Base-by-base conservation (phyloP, 495 filamentous ascomycete species). In the Trichoderma reesei region DNA sequence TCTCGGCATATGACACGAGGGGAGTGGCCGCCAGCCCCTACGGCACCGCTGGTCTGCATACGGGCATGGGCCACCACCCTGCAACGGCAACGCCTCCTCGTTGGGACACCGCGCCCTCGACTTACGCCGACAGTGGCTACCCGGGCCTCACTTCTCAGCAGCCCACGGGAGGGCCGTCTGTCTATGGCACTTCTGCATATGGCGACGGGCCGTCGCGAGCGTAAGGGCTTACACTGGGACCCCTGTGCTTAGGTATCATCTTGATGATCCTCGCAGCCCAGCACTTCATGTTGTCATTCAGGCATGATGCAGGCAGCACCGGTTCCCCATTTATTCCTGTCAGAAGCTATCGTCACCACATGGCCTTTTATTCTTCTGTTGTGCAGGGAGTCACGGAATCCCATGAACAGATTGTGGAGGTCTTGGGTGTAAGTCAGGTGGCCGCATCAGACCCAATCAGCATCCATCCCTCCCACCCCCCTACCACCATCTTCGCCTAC, bases 111-210 rank as follows among this genome's bases (percentile, higher is more conserved):
- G 34, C 63, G 5, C 48, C 63, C 54, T 14, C 56, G 20, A 62
- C 67, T 41, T 73, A 79, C 61, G 59, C 73, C 31, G 71, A 78
- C 51, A 56, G 31, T 7, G 66, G 67, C 64, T 79, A 79, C 31
- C 31, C 73, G 5, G 67, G 67, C 65, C 66, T 75, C 9, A 61
- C 69, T 48, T 70, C 74, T 59, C 76, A 75, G 46, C 63, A 60
- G n/a, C 5, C 61, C 3, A 20, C 61, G 26, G 59, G 70, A 26
- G 51, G 26, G 8, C 70, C 72, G 20, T 72, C 74, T 67, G 74
- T 77, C 60, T 81, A 79, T 60, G 73, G 75, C 38, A 65, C 70
- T 41, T 69, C 73, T 42, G 65, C 71, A 7, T 81, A 80, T 64
- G 74, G 73, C 46, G 75, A 76, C 36, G 74, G 76, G 41, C 68